Base-by-base conservation (phyloP, 352 stramenopile genomes). In the Phytophthora sojae region DNA sequence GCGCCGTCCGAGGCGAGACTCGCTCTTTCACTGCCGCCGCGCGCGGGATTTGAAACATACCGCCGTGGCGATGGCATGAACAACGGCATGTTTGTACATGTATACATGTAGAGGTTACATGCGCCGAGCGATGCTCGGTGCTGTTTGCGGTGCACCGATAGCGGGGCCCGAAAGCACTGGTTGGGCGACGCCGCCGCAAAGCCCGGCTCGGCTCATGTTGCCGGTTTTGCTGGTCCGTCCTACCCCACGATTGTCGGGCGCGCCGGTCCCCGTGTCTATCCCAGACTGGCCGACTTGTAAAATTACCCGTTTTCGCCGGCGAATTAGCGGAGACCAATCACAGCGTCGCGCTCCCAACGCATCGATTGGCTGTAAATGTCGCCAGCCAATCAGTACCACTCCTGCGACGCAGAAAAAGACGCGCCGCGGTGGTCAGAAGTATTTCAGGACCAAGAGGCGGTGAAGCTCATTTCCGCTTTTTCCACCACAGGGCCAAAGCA, bases 381-480 rank as follows among this genome's bases (percentile, higher is more conserved):
- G 30, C 15, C 44, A 26, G n/a, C 54, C 54, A 69, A 69, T 69
- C 53, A 51, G 42, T 50, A 1, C 26, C 23, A 51, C 53, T 56
- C 9, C 1, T 5, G 17, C 39, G 55, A 51, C 4, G 2, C 56
- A 71, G 49, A 72, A 61, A 75, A 66, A 12, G 45, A 2, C 44
- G n/a, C 5, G 19, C 14, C 19, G 11, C 6, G n/a, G 49, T 61
- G 58, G 42, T 72, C 59, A 64, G 64, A 66, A 62, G 35, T 71
- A 69, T 56, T 69, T 69, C 57, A 57, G 21, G 42, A 3, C 57
- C 35, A 57, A 71, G 42, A 17, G 25, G 12, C 44, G 30, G 32
- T 37, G 15, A 59, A n/a, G 45, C 64, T 78, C 73, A 81, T 75
- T 81, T 78, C 65, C 61, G 47, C 42, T 73, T 78, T 80, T 71